Conservation (phyloP, 2,329 filamentous ascomycete genomes). For the Coniella lustricola region DNA sequence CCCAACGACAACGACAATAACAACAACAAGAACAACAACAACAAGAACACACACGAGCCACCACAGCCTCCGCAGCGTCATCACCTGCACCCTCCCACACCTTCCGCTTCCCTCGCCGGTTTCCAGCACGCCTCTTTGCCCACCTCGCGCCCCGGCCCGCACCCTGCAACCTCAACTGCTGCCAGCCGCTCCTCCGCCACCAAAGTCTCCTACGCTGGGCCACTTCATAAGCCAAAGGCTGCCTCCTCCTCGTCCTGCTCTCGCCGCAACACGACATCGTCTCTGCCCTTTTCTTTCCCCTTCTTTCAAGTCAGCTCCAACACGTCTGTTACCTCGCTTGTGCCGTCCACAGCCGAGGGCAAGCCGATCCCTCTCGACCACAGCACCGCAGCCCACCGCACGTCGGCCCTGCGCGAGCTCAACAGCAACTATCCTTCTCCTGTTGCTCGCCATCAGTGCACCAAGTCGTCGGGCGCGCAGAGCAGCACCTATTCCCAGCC, state of each 20-base stretch:
- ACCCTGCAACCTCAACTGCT: slow-evolving; percentile 17
- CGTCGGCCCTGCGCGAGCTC: slow-evolving; percentile 53
- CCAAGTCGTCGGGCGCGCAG: slow-evolving; percentile 48
- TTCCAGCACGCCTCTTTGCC: slow-evolving; percentile 6
- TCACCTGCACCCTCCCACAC: slow-evolving; percentile 13
- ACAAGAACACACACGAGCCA: not conserved
- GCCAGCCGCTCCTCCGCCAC: slow-evolving; percentile 20
- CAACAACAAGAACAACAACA: not conserved
- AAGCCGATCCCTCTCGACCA: slow-evolving; percentile 50
- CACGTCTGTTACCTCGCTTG: slow-evolving; percentile 45
- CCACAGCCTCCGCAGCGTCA: slow-evolving; percentile 6
- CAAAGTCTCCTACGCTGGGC: slow-evolving; percentile 9
- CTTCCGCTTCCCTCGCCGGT: not conserved
- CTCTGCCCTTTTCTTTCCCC: slow-evolving; percentile 42
- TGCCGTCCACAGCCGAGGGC: slow-evolving; percentile 48
- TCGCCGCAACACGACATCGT: slow-evolving; percentile 20
- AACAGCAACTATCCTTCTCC: slow-evolving; percentile 49
- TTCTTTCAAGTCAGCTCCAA: slow-evolving; percentile 41
- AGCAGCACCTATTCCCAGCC: slow-evolving; percentile 57
- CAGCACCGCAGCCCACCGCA: slow-evolving; percentile 48
- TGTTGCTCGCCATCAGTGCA: slow-evolving; percentile 42
- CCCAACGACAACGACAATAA: slow-evolving; percentile 3
- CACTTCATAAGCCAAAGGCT: slow-evolving; percentile 17
- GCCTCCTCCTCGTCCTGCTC: slow-evolving; percentile 2
- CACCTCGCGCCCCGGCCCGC: slow-evolving; percentile 7